Percentiles rank a stretch among this genome's conserved stretches.
Conservation (phyloP, 177 flowering plant genomes). For the Vitis hybrid region DNA sequence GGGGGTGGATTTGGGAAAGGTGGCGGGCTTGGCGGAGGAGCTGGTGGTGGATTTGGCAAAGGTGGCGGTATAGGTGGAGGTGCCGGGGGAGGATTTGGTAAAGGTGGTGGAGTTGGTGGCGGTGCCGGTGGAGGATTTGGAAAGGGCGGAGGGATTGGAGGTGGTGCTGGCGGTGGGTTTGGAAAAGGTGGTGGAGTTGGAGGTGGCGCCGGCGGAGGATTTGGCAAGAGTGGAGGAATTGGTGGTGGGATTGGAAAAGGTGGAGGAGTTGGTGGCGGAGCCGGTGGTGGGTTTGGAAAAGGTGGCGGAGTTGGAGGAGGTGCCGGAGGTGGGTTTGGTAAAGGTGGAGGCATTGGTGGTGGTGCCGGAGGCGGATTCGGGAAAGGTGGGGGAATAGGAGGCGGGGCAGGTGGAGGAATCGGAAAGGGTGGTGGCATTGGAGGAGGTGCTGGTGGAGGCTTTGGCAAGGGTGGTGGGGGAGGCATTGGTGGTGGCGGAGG, state of each 20-base stretch:
- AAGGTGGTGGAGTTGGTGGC: not conserved
- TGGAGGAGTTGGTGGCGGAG: conserved; percentile 5
- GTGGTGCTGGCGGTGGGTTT: not conserved
- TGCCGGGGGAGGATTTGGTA: too few species aligned
- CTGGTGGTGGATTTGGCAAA: too few species aligned
- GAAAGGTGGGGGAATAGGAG: conserved; percentile 6
- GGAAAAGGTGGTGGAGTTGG: conserved; percentile 12
- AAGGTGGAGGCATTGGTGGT: conserved; percentile 6
- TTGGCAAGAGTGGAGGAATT: conserved; percentile 4
- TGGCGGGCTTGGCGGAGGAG: conserved; percentile 5
- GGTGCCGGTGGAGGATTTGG: conserved; percentile 10
- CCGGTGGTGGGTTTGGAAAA: not conserved
- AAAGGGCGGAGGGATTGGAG: conserved; percentile 12
- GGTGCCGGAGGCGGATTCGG: not conserved
- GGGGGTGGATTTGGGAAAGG: conserved; percentile 7
- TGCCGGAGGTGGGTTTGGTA: conserved; percentile 9
- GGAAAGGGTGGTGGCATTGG: conserved; percentile 3
- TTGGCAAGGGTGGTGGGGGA: conserved; percentile 12
- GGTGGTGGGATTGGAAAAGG: conserved; percentile 16
- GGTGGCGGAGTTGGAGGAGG: conserved; percentile 8
- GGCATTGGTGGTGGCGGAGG: conserved; percentile 9
- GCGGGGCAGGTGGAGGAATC: conserved; percentile 5
- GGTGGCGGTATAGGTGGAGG: too few species aligned
- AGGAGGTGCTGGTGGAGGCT: conserved; percentile 6
- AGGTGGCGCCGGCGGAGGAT: conserved; percentile 2